Conservation (phyloP, 2,329 filamentous ascomycete species). For the Cercospora zeae-maydis region DNA sequence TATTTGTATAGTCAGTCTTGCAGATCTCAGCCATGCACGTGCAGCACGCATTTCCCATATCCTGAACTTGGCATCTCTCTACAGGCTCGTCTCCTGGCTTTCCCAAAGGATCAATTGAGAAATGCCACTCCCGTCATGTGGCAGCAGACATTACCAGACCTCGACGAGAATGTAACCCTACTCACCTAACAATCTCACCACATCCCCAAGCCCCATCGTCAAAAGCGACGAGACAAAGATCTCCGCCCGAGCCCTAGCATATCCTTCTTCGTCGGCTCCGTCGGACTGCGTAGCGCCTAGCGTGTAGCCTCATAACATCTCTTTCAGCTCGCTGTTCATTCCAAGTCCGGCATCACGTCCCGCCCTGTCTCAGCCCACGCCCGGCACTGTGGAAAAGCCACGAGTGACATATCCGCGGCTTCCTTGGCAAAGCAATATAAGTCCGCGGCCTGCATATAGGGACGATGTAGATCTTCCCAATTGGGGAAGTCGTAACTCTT, state of each 20-base stretch:
- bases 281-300: background rate
- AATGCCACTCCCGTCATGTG: background rate
- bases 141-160: background rate
- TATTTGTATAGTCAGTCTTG: background rate
- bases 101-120: background rate
- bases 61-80: background rate
- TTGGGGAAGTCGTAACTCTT: background rate
- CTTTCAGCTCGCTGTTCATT: background rate
- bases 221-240: background rate
- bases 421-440: background rate
- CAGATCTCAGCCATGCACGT: background rate
- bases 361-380: background rate
- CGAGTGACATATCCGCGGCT: background rate
- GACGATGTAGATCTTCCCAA: background rate
- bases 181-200: background rate
- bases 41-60: background rate
- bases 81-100: background rate
- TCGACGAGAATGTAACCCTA: background rate
- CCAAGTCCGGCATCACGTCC: background rate
- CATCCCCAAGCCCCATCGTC: background rate
- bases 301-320: background rate
- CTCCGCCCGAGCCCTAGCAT: background rate
- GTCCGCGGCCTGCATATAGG: background rate
- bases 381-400: background rate
- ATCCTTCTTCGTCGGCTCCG: background rate